These are phyloP conservation scores for Globisporangium lucens DNA, from an alignment of 352 stramenopile species.

Conservation along the genomic window DNA sequence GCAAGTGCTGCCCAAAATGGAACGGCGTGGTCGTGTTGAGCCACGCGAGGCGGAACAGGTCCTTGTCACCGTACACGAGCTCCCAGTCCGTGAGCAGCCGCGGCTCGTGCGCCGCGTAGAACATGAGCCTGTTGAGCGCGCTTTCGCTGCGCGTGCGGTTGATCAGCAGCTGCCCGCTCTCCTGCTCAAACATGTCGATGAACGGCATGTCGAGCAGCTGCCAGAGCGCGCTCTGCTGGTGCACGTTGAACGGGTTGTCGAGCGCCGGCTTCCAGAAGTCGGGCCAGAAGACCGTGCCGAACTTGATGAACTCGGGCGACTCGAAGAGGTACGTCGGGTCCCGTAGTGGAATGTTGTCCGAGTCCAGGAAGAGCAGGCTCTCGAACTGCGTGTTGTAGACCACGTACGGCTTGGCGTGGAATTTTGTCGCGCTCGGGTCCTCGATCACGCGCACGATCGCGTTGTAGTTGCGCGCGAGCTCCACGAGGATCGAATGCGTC, in stretches of 20 bases:
- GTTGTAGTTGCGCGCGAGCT: slow-evolving; percentile 12
- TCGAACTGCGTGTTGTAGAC: slow-evolving; percentile 23
- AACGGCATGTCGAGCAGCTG: slow-evolving; percentile 28
- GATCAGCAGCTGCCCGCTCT: slow-evolving; percentile 32
- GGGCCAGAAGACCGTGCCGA: slow-evolving; percentile 32
- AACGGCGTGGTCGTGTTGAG: slow-evolving; percentile 45
- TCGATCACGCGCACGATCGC: slow-evolving; percentile 22
- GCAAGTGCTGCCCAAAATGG: slow-evolving; percentile 42
- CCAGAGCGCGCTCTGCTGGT: slow-evolving; percentile 27
- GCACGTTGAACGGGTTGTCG: slow-evolving; percentile 30
- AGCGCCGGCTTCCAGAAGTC: slow-evolving; percentile 29
- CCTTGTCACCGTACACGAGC: slow-evolving; percentile 54
- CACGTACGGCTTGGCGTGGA: slow-evolving; percentile 28
- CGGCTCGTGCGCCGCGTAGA: slow-evolving; percentile 41
- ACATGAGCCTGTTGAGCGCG: slow-evolving; percentile 31
- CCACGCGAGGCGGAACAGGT: slow-evolving; percentile 61
- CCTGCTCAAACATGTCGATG: slow-evolving; percentile 38
- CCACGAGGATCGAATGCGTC: slow-evolving; percentile 17
- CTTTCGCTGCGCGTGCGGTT: slow-evolving; percentile 18
- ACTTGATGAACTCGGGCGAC: slow-evolving; percentile 17
- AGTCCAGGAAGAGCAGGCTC: slow-evolving; percentile 29
- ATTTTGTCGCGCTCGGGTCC: slow-evolving; percentile 19
- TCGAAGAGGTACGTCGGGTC: slow-evolving; percentile 33
- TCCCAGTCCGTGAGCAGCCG: slow-evolving; percentile 30
- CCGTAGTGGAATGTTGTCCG: slow-evolving; percentile 27